Evolutionary conservation across 2,329 filamentous ascomycete genomes (phyloP), one percentile per base, ranked within the genome.

Genomic region (Dichotomopilus funicola): DNA sequence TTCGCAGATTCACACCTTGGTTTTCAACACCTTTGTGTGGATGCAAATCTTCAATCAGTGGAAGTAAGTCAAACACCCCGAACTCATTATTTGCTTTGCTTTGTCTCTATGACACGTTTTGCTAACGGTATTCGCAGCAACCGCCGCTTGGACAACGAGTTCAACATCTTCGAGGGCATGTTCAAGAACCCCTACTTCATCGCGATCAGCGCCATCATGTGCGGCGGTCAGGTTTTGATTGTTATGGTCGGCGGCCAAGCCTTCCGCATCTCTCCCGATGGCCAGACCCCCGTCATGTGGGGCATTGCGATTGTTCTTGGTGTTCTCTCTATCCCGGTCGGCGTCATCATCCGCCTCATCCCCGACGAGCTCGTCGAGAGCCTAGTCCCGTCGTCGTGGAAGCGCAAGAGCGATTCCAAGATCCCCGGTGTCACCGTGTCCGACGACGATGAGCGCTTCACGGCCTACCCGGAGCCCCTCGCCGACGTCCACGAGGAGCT

Each of bases 11-110:
- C 77, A 84, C 54, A 95, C 91, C 2, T 79, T 97, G 48, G 88
- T 97, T 6, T 97, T 97, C 80, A 97, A 97, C 75, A 94, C 90
- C 0, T 97, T 97, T 68, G 92, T 96, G 52, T 97, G 92, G 92
- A 96, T 97, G 91, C 92, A 97, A 66, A 95, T 97, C 64, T 97
- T 97, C 77, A 97, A 97, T 72, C 88, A 95, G 68, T 89, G 95
- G 81, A 97, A 97, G 82, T 85, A 78, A 81, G 82, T 83, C 37
- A 3, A 3, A 52, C 4, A 40, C 4, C 9, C 31, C 36, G 8
- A 11, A 1, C 34, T 10, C 9, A 9, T 37, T n/a, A 9, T 37
- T n/a, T 3, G 11, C 6, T 27, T 9, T 40, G 9, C 37, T 40
- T 2, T 40, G 37, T 4, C 9, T 40, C 19, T 35, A 41, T 7